Percentiles rank a stretch among this genome's conserved stretches.
These are phyloP conservation scores for Ceratocystis variospora DNA, from an alignment of 2,329 filamentous ascomycete species.

Conservation along the genomic window DNA sequence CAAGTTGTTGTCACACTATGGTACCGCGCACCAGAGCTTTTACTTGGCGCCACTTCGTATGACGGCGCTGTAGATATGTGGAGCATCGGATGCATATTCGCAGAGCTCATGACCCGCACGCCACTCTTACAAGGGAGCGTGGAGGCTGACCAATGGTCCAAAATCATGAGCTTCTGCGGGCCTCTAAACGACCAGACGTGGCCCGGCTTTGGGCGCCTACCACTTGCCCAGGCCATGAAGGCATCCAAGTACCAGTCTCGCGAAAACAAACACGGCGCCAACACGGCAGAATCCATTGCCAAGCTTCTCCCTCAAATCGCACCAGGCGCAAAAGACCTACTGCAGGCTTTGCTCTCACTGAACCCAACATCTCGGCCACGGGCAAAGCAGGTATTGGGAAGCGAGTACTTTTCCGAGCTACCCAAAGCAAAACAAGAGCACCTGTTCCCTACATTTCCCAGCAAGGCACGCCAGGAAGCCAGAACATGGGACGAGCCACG, in stretches of 20 bases:
- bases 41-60: constrained; percentile 69
- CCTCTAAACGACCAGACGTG: constrained; percentile 70
- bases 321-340: constrained; percentile 53
- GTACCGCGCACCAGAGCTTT: constrained; percentile 85
- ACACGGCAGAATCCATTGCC: constrained; percentile 43
- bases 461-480: constrained; percentile 84
- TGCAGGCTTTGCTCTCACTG: constrained; percentile 56
- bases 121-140: constrained; percentile 78
- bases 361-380: constrained; percentile 59
- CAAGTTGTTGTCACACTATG: constrained; percentile 92
- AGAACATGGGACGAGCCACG: constrained; percentile 54
- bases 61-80: constrained; percentile 75
- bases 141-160: constrained; percentile 78
- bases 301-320: constrained; percentile 73
- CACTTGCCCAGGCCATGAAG: constrained; percentile 69
- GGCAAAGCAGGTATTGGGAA: constrained; percentile 59
- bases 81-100: constrained; percentile 93
- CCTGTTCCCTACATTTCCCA: constrained; percentile 95
- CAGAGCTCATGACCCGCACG: constrained; percentile 70
- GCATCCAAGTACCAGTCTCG: constrained; percentile 37
- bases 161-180: constrained; percentile 81
- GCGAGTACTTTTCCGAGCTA: constrained; percentile 78
- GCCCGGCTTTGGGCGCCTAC: constrained; percentile 75
- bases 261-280: constrained; percentile 27
- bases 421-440: constrained; percentile 78